phyloP scores from a whole-genome alignment of 306 rosid genomes.

The Cucumis cinereus region DNA sequence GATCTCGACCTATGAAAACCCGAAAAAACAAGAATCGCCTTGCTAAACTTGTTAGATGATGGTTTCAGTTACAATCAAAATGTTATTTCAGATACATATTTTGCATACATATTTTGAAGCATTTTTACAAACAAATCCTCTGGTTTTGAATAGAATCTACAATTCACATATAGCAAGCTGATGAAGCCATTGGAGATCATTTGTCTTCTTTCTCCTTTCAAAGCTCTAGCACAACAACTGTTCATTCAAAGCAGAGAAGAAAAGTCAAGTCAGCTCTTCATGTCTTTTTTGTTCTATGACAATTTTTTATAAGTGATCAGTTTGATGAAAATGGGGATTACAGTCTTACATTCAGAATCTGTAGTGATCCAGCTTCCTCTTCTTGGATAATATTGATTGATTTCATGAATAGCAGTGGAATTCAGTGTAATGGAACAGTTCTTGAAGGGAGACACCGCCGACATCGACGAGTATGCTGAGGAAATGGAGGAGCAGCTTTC shows the following conservation, averaged over 20 bases:
- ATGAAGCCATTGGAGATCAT: neutral
- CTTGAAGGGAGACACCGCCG: slow-evolving; percentile 36
- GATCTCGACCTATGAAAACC: neutral
- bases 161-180: neutral
- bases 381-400: slow-evolving; percentile 19
- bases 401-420: slow-evolving; percentile 22
- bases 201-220: slow-evolving; percentile 22
- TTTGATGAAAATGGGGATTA: neutral
- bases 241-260: neutral
- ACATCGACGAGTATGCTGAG: slow-evolving; percentile 41
- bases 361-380: slow-evolving; percentile 90
- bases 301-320: neutral
- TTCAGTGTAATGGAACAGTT: slow-evolving; percentile 22
- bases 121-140: neutral
- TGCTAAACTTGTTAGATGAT: slow-evolving; percentile 3
- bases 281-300: neutral
- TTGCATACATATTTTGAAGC: neutral
- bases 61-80: neutral
- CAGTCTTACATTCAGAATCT: slow-evolving; percentile 72
- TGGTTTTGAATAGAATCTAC: neutral
- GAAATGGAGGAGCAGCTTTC: slow-evolving; percentile 70
- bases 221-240: slow-evolving; percentile 96
- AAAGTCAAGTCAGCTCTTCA: slow-evolving; percentile 6
- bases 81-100: neutral
- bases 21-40: neutral